Evolutionary conservation across 208 protist species (phyloP).

Genomic region (Naegleria fowleri): DNA sequence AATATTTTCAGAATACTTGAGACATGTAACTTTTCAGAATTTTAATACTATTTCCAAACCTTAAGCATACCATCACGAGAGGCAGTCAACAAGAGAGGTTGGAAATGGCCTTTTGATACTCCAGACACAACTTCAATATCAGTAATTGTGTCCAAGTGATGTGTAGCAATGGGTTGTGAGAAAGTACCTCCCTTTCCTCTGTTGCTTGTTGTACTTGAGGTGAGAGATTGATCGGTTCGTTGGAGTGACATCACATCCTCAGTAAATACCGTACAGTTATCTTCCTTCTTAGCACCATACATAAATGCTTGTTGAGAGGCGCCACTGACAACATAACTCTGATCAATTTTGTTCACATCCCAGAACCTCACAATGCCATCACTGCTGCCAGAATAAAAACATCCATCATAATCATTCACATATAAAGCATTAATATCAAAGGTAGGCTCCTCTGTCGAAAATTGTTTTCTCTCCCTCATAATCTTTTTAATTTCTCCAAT

Average conservation of each 20-base stretch:
- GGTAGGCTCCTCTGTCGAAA: neutral
- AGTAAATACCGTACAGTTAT: neutral
- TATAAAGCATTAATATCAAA: conserved; percentile 17
- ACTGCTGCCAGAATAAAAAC: conserved; percentile 3
- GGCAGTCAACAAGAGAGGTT: neutral
- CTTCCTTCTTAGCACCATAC: neutral
- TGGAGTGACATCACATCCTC: neutral
- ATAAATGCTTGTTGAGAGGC: neutral
- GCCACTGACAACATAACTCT: neutral
- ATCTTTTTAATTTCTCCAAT: neutral
- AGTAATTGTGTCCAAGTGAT: conserved; percentile 18
- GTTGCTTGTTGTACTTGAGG: neutral
- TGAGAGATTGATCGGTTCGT: neutral
- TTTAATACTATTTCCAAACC: neutral
- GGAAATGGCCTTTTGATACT: neutral
- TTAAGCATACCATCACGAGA: conserved; percentile 26
- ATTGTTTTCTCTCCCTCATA: neutral
- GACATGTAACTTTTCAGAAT: too few species aligned
- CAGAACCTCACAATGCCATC: neutral
- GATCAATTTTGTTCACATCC: neutral
- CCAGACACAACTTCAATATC: neutral
- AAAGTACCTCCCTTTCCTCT: neutral
- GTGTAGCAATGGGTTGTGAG: neutral
- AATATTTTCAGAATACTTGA: too few species aligned
- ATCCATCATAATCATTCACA: neutral